Evolutionary conservation across 2,329 filamentous ascomycete genomes (phyloP).

Genomic region (Clarireedia homoeocarpa): DNA sequence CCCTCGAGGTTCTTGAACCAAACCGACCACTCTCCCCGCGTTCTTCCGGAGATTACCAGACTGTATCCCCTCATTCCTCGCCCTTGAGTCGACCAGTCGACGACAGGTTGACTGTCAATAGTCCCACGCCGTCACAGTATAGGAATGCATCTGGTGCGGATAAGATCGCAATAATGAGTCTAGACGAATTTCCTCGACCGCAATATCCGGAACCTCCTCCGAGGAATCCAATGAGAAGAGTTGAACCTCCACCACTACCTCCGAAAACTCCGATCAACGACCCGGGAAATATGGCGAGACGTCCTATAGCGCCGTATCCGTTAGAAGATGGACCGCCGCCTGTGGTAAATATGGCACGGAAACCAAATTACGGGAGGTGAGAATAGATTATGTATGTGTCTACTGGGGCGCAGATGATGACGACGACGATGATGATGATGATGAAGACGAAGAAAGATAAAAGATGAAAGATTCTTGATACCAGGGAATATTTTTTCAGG

Average conservation of each 20-base stretch:
- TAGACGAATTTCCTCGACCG: slow-evolving; percentile 49
- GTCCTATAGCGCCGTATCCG: slow-evolving; percentile 56
- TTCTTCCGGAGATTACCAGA: slow-evolving; percentile 17
- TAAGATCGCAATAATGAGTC: slow-evolving; percentile 56
- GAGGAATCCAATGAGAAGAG: slow-evolving; percentile 15
- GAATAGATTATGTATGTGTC: background rate
- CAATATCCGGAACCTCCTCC: background rate
- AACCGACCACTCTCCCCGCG: slow-evolving; percentile 28
- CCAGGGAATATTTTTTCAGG: too few species aligned
- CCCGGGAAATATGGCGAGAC: slow-evolving; percentile 22
- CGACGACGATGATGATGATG: too few species aligned
- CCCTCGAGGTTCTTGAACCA: slow-evolving; percentile 19
- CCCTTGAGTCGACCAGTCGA: slow-evolving; percentile 12
- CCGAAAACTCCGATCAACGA: slow-evolving; percentile 69
- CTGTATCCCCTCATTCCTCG: background rate
- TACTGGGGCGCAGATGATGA: too few species aligned
- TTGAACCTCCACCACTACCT: slow-evolving; percentile 63
- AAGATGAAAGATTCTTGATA: too few species aligned
- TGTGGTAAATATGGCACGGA: slow-evolving; percentile 74
- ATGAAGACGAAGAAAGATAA: too few species aligned
- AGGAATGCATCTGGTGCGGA: slow-evolving; percentile 52
- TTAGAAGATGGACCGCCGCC: slow-evolving; percentile 74
- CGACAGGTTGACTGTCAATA: slow-evolving; percentile 46
- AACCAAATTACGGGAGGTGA: slow-evolving; percentile 45
- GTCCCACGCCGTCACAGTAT: slow-evolving; percentile 53